Evolutionary conservation across 2,329 filamentous ascomycete species (phyloP), one percentile per base, ranked within the genome.

Genomic region (Xylaria hypoxylon): DNA sequence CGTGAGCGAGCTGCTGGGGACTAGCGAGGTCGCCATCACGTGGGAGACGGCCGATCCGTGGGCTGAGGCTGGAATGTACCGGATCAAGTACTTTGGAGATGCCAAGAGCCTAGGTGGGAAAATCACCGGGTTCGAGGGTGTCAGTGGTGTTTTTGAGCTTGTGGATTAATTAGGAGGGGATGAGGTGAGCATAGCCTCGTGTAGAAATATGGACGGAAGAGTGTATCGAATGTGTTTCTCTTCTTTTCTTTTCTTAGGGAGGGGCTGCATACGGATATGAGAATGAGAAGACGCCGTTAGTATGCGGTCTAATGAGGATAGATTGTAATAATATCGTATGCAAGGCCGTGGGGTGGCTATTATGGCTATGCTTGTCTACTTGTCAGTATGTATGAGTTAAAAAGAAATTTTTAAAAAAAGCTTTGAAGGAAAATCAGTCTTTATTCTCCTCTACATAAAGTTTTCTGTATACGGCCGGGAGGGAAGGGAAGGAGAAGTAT

Each of bases 51-150:
- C 13, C 3, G 90, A 91, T 78, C 59, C 73, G 58, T 83, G 83
- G 70, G 83, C 82, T 45, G 80, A 81, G 71, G 79, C 76, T 10
- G 94, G 92, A 0, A 86, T 83, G 68, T 97, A 97, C 79, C 83
- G 93, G 40, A 79, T 97, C 48, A 86, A 84, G 77, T 97, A 97
- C 76, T 94, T 89, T 79, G 94, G 94, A 0, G 92, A 97, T 79
- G 84, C 87, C 19, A 97, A 93, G 84, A 81, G 83, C 19, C 76
- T 88, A 65, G 82, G 82, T 15, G 92, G 90, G 0, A 79, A 75
- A 11, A 87, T 96, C 47, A 87, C 83, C 15, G 79, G 84, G 7
- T 96, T 97, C 80, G 87, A 91, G 70, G 91, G 91, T 0, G 81
- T 82, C 13, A 91, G 90, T 77, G 81, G 83, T 50, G 79, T 78